A percentile compares a stretch with the other conserved stretches of the same genome.
Conservation (phyloP, 306 rosid genomes). For the Lagenaria siceraria region DNA sequence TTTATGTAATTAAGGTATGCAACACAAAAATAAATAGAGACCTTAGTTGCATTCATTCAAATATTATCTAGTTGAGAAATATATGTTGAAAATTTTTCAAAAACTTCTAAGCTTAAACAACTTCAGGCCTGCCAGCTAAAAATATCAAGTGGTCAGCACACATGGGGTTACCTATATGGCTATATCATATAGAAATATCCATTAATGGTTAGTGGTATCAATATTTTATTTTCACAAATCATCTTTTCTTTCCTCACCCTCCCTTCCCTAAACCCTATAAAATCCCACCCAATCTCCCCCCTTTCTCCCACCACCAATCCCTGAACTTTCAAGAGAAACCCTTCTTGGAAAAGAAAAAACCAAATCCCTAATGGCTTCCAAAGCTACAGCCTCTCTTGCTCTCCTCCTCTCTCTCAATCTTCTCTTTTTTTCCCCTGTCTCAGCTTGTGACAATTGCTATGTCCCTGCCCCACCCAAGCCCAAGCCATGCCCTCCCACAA, state of each 20-base stretch:
- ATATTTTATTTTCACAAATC: too few species aligned
- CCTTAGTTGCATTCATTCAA: too few species aligned
- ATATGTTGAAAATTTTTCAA: too few species aligned
- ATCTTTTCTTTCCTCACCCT: neutral
- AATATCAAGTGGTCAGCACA: too few species aligned
- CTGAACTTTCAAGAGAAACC: neutral
- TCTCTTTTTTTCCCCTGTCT: neutral
- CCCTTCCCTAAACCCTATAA: neutral
- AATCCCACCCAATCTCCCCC: neutral
- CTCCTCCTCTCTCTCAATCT: neutral
- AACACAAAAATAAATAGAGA: too few species aligned
- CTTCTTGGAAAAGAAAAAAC: neutral
- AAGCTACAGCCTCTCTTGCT: conserved; percentile 1
- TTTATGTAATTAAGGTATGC: too few species aligned
- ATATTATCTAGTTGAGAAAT: too few species aligned
- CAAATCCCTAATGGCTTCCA: neutral
- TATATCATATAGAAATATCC: too few species aligned
- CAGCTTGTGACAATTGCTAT: neutral
- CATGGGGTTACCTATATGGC: too few species aligned
- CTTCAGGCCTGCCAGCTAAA: too few species aligned
- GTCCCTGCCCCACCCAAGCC: neutral
- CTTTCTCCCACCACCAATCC: neutral
- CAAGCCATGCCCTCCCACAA: neutral
- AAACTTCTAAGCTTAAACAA: too few species aligned
- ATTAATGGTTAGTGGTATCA: too few species aligned